Evolutionary conservation across 192 early-diverging fungal genomes (phyloP).

Genomic region (Spizellomyces sp.): DNA sequence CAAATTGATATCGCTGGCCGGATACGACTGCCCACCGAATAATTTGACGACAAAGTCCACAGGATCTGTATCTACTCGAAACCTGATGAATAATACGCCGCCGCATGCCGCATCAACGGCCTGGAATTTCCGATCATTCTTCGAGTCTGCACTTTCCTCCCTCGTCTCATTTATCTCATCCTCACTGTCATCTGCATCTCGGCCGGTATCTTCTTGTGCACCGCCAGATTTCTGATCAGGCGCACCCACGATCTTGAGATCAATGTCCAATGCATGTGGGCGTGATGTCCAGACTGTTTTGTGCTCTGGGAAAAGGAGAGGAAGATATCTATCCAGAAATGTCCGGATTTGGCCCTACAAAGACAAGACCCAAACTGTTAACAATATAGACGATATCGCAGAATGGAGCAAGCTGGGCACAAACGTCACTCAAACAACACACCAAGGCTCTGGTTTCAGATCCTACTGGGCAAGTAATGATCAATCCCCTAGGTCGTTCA

Average conservation of each 20-base stretch:
- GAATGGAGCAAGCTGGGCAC: too few species aligned
- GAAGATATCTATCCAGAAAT: constrained; percentile 25
- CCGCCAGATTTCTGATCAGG: too few species aligned
- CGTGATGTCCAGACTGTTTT: constrained; percentile 10
- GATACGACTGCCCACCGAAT: constrained; percentile 36
- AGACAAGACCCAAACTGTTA: not conserved
- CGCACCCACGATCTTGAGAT: constrained; percentile 30
- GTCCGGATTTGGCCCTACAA: constrained; percentile 34
- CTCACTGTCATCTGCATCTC: constrained; percentile 1
- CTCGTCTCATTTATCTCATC: not conserved
- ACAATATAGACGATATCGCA: too few species aligned
- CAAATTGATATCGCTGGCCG: not conserved
- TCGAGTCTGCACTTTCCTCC: not conserved
- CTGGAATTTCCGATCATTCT: constrained; percentile 39
- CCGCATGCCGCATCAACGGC: constrained; percentile 54
- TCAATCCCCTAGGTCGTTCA: constrained; percentile 22
- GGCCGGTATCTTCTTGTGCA: not conserved
- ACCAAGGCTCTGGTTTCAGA: constrained; percentile 35
- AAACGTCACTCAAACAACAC: not conserved
- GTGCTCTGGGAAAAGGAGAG: constrained; percentile 30
- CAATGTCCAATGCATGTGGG: constrained; percentile 24
- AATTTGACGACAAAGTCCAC: constrained; percentile 41
- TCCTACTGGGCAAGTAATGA: constrained; percentile 29
- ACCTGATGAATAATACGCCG: constrained; percentile 50
- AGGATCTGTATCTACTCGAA: constrained; percentile 46